These are phyloP conservation scores for Aphanocladium album DNA, from an alignment of 2,329 filamentous ascomycete species.

Conservation along the genomic window DNA sequence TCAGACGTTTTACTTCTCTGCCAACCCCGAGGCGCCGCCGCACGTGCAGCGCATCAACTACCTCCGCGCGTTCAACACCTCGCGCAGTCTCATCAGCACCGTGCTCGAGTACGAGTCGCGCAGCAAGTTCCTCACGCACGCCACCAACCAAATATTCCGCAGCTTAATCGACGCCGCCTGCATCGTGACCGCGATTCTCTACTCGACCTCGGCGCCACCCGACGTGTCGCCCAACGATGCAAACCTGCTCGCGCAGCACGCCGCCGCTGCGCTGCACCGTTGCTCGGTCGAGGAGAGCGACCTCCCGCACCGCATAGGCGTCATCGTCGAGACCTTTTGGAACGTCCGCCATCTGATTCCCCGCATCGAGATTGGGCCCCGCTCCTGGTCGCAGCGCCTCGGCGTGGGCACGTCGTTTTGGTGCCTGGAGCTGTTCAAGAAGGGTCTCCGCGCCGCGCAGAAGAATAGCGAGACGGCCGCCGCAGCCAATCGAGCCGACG, in stretches of 20 bases:
- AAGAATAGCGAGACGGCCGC: conserved; percentile 23
- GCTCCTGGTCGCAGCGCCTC: conserved; percentile 41
- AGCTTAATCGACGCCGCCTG: conserved; percentile 41
- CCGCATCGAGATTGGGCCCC: conserved; percentile 34
- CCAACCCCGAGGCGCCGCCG: conserved; percentile 32
- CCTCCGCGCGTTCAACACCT: conserved; percentile 43
- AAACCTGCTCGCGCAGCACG: conserved; percentile 25
- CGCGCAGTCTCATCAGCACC: conserved; percentile 39
- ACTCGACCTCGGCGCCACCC: conserved; percentile 34
- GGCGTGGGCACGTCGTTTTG: conserved; percentile 46
- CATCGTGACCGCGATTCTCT: conserved; percentile 40
- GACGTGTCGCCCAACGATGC: conserved; percentile 28
- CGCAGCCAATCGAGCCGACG: conserved; percentile 24
- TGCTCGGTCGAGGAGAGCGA: conserved; percentile 46
- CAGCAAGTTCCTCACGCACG: conserved; percentile 37
- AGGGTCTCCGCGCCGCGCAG: conserved; percentile 34
- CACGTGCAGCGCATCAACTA: conserved; percentile 40
- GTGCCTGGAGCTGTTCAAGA: conserved; percentile 44
- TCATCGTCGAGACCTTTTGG: conserved; percentile 48
- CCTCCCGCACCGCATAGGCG: conserved; percentile 39
- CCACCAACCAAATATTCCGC: conserved; percentile 46
- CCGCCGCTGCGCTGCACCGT: conserved; percentile 32
- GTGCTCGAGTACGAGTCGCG: conserved; percentile 39
- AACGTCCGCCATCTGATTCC: conserved; percentile 33
- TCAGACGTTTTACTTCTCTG: conserved; percentile 48